These are phyloP conservation scores for Diplotaxis tenuifolia DNA, from an alignment of 345 rosid genomes.

Conservation along the genomic window DNA sequence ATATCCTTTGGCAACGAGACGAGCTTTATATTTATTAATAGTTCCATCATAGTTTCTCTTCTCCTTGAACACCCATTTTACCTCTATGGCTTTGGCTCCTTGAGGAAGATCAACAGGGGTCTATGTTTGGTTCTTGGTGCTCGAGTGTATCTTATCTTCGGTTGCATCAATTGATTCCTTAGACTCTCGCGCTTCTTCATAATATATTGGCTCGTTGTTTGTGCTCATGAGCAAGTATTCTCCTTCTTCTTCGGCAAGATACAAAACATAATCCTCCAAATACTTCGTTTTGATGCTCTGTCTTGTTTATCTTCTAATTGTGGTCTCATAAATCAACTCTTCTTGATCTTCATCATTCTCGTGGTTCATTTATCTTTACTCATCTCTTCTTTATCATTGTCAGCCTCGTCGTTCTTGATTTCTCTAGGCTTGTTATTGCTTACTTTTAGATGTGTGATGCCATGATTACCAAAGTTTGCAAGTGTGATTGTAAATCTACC, in stretches of 20 bases:
- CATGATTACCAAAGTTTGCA: too few species aligned
- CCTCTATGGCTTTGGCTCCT: neutral
- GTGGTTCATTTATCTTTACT: neutral
- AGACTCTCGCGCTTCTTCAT: neutral
- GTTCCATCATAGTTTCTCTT: neutral
- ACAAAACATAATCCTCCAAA: neutral
- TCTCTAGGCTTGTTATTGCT: too few species aligned
- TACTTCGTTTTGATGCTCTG: neutral
- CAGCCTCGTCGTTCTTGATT: too few species aligned
- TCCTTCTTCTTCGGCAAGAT: neutral
- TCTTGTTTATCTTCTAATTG: neutral
- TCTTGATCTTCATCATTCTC: neutral
- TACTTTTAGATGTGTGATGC: too few species aligned
- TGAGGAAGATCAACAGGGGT: neutral
- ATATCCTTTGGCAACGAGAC: neutral
- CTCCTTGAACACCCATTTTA: neutral
- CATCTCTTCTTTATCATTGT: neutral
- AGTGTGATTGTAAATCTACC: too few species aligned
- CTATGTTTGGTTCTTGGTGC: neutral
- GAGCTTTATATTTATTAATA: neutral
- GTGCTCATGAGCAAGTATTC: neutral
- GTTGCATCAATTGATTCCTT: neutral
- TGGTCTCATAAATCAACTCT: neutral
- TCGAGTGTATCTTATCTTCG: neutral
- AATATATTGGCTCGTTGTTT: neutral